A percentile compares a stretch with the other conserved stretches of the same genome.
Conservation (phyloP, 371 early-diverging fungal species). For the Mucor saturninus region DNA sequence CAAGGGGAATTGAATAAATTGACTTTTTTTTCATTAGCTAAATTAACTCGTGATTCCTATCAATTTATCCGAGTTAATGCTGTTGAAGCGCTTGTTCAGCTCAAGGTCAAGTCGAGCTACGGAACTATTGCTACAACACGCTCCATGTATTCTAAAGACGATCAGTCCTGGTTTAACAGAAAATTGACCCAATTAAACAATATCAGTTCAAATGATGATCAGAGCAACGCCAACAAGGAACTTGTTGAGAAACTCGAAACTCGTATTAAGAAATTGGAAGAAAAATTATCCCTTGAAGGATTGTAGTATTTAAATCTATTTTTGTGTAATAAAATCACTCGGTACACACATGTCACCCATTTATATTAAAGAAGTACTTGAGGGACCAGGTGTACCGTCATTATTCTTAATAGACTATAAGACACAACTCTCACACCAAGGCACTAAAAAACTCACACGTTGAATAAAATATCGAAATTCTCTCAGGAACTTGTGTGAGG, state of each 20-base stretch:
- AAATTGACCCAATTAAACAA: slow-evolving; percentile 23
- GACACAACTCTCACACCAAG: no score
- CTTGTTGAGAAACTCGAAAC: slow-evolving; percentile 54
- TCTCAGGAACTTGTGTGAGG: no score
- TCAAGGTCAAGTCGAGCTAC: slow-evolving; percentile 28
- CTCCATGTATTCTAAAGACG: slow-evolving; percentile 37
- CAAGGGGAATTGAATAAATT: no score
- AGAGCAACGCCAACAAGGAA: slow-evolving; percentile 21
- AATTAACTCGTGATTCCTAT: slow-evolving; percentile 34
- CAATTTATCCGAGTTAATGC: slow-evolving; percentile 26
- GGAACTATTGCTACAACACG: slow-evolving; percentile 24
- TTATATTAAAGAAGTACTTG: no score
- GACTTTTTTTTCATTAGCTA: slow-evolving; percentile 17
- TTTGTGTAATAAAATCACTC: neutral
- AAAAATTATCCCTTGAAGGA: slow-evolving; percentile 2
- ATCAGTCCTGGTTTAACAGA: slow-evolving; percentile 33
- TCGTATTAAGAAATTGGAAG: slow-evolving; percentile 51
- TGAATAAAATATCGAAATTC: no score
- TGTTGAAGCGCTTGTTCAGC: slow-evolving; percentile 30
- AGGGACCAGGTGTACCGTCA: no score
- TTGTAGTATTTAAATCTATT: neutral
- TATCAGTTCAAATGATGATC: slow-evolving; percentile 14
- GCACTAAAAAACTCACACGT: no score
- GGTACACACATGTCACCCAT: neutral
- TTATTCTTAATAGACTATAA: no score